Conservation (phyloP, 139 green algal genomes). For the Mychonastes homosphaera region DNA sequence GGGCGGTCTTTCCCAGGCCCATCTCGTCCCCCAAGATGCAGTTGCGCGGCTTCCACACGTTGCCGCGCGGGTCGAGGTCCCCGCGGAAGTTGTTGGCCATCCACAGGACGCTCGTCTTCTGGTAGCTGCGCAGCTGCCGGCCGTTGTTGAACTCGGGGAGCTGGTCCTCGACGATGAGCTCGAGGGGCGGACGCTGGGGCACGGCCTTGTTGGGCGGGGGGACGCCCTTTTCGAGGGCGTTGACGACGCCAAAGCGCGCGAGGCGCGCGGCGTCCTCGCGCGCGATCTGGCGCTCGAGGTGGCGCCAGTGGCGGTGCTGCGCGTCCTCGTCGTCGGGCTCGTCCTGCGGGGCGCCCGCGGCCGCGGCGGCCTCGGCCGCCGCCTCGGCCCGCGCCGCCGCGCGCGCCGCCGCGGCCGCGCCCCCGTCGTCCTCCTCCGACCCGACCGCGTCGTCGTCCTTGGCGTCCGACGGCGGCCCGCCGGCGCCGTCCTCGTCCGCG, state of each 20-base stretch:
- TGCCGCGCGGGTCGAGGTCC: background rate
- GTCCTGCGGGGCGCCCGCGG: background rate
- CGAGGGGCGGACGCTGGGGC: background rate
- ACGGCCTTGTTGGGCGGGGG: background rate
- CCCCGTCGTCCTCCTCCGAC: too few relatives aligned
- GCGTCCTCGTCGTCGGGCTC: background rate
- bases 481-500: too few relatives aligned
- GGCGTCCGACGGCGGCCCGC: too few relatives aligned
- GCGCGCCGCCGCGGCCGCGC: too few relatives aligned
- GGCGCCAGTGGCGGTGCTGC: background rate
- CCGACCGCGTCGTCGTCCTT: background rate
- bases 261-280: background rate
- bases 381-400: too few relatives aligned
- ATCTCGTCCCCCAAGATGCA: conserved; percentile 95
- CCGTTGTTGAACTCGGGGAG: conserved; percentile 62
- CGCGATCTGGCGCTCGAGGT: background rate
- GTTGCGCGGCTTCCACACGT: conserved; percentile 30
- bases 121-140: conserved; percentile 69
- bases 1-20: conserved; percentile 87
- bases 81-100: conserved; percentile 56
- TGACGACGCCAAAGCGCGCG: too few relatives aligned
- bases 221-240: background rate
- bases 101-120: conserved; percentile 66
- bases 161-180: conserved; percentile 1
- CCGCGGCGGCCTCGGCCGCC: too few relatives aligned